Percentiles rank a stretch among this genome's conserved stretches.
phyloP scores from a whole-genome alignment of 129 eudicot species.

The Flaveria sonorensis region DNA sequence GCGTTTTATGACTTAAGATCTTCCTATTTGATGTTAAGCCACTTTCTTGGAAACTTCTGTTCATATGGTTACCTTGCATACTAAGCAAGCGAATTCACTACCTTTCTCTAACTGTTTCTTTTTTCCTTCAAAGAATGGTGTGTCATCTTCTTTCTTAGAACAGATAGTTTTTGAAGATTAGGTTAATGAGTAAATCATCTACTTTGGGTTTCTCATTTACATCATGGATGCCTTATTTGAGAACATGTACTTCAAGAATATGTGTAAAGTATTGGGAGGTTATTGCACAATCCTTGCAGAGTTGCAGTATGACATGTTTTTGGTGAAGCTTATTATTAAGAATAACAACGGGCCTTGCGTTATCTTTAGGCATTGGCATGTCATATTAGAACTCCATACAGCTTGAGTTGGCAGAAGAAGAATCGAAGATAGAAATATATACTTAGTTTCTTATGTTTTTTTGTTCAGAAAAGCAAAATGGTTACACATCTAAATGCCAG shows the following conservation, averaged over 20 bases:
- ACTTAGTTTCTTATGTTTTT: neutral
- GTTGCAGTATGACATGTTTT: neutral
- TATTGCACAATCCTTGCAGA: neutral
- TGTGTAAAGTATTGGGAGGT: neutral
- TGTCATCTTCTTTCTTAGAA: neutral
- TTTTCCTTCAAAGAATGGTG: neutral
- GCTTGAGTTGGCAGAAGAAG: conserved; percentile 14
- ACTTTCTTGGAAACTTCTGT: neutral
- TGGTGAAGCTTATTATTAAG: neutral
- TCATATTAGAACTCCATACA: neutral
- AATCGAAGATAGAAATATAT: neutral
- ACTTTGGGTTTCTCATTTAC: neutral
- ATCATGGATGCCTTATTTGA: neutral
- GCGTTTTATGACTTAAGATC: neutral
- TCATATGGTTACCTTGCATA: neutral
- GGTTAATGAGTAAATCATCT: neutral
- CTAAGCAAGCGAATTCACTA: neutral
- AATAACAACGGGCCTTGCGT: neutral
- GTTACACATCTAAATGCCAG: neutral
- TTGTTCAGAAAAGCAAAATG: neutral
- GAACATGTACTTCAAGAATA: conserved; percentile 7
- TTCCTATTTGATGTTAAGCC: neutral
- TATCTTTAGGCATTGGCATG: neutral
- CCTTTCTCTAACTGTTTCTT: neutral
- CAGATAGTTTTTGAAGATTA: neutral